Evolutionary conservation across 345 rosid genomes (phyloP), one percentile per base, ranked within the genome.

Genomic region (Lagerstroemia speciosa): DNA sequence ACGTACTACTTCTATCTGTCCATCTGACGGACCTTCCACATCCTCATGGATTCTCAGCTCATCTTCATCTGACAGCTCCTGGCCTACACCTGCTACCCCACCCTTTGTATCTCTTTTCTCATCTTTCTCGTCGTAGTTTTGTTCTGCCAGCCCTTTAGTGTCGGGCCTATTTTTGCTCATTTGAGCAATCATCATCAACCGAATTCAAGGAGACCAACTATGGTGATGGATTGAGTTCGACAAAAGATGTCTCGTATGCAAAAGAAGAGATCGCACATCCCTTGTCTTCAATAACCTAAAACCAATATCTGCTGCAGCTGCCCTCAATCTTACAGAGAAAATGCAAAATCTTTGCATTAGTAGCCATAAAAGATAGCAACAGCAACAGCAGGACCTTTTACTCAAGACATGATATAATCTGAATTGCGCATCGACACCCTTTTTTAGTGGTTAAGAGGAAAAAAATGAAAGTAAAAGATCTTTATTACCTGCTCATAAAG

Each of bases 1-100:
- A 60, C 76, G 79, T 63, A 64, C 64, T 31, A 24, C 73, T 58
- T 58, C 73, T 14, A 2, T 62, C 58, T 67, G 37, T 22, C 72
- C 73, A 67, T 72, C 69, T 38, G 70, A 60, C 41, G 31, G 57
- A 71, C 71, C 74, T 69, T 72, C 81, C 30, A 50, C 36, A n/a
- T 69, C 75, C 71, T 72, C 77, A 65, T 80, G 79, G 33, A 80
- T 72, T 41, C 15, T 72, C 11, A 71, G 82, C 58, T 82, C 90
- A 52, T 80, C 79, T 77, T 82, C 83, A 71, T 72, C 80, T 1
- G 84, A 80, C 48, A 78, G 77, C 57, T 68, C 84, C 67, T 80
- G 84, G n/a, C 79, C 79, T 48, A 76, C 76, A n/a, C 76, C 77
- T 22, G 6, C 65, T 50, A 77, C 71, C 55, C 82, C 78, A 67